Percentiles rank a stretch among this genome's conserved stretches.
phyloP scores from a whole-genome alignment of 2,329 filamentous ascomycete species.

The Trichophyton mentagrophytes region DNA sequence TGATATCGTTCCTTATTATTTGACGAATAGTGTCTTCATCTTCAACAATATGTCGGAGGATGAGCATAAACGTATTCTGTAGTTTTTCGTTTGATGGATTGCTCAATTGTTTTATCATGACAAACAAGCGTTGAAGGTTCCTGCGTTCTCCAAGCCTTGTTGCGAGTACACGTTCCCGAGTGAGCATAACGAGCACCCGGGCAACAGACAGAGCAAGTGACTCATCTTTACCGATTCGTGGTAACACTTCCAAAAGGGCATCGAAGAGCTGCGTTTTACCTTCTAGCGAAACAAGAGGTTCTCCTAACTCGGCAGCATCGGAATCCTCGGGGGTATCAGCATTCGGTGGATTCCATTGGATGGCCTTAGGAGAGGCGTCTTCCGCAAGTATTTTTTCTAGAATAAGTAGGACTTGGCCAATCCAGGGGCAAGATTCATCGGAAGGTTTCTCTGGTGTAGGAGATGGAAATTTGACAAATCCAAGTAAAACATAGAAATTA shows the following conservation, averaged over 20 bases:
- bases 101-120: constrained; percentile 88
- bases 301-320: constrained; percentile 44
- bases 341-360: constrained; percentile 53
- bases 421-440: constrained; percentile 81
- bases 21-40: constrained; percentile 84
- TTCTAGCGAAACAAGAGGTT: constrained; percentile 50
- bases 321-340: constrained; percentile 26
- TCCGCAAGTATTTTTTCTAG: constrained; percentile 83
- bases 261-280: constrained; percentile 61
- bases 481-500: constrained; percentile 61
- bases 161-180: constrained; percentile 63
- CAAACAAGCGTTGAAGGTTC: constrained; percentile 78
- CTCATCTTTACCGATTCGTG: constrained; percentile 77
- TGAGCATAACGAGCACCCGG: constrained; percentile 76
- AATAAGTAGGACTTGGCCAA: constrained; percentile 78
- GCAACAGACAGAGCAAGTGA: constrained; percentile 69
- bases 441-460: constrained; percentile 47
- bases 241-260: constrained; percentile 68
- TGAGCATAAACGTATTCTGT: constrained; percentile 63
- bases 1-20: constrained; percentile 83
- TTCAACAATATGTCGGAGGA: constrained; percentile 85
- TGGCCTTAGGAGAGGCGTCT: constrained; percentile 66
- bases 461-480: constrained; percentile 56
- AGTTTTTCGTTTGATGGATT: constrained; percentile 65
- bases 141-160: constrained; percentile 69